Conservation (phyloP, 441 rosid species). For the Populus hybrid region DNA sequence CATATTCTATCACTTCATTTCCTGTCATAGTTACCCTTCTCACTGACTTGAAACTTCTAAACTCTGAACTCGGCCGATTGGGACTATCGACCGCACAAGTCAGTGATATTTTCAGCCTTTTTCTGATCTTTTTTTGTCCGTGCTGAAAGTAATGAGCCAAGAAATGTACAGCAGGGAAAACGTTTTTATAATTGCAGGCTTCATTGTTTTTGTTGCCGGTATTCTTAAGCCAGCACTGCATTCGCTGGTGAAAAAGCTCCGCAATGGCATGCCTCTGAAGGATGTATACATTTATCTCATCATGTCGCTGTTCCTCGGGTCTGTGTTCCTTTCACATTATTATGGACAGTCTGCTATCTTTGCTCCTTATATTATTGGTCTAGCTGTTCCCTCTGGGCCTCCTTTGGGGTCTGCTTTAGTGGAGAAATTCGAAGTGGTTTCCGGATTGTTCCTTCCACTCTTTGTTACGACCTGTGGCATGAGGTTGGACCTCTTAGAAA, state of each 20-base stretch:
- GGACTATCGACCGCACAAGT: not conserved
- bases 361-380: not conserved
- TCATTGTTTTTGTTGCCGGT: not conserved
- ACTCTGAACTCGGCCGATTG: not conserved
- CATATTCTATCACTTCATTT: not conserved
- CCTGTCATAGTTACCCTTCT: not conserved
- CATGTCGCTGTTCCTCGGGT: not conserved
- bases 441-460: not conserved
- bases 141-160: not conserved
- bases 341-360: not conserved
- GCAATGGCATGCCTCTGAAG: not conserved
- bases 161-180: too few species aligned
- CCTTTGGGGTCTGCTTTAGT: not conserved
- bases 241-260: not conserved
- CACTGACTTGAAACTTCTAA: not conserved
- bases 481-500: not conserved
- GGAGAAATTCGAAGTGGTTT: not conserved
- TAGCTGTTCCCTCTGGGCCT: not conserved
- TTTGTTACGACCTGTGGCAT: not conserved
- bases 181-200: not conserved
- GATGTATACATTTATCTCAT: not conserved
- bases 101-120: not conserved
- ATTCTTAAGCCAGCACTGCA: not conserved
- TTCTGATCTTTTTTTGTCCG: not conserved
- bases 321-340: not conserved